Evolutionary conservation across 1,284 basidiomycete genomes (phyloP), one percentile per base, ranked within the genome.

Genomic region (Sporisorium scitamineum): DNA sequence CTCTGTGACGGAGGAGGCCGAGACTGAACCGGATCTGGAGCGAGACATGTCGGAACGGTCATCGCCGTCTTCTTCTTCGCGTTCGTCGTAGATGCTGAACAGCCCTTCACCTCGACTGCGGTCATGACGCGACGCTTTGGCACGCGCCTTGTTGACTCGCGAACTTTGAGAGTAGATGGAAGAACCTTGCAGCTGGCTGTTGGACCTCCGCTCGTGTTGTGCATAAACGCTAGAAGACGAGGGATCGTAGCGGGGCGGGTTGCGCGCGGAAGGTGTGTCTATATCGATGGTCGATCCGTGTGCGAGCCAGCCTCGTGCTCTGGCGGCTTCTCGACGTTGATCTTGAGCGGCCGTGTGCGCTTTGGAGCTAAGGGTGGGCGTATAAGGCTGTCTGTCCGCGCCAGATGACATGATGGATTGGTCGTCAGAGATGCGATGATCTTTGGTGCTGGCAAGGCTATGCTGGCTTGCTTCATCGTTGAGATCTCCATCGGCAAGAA

Each of bases 401-500:
- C 45, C 41, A 5, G 68, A 57, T 8, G 57, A 42, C 18, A 18
- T 7, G 18, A 63, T 27, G 29, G 67, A 69, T 20, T 41, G 67
- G 16, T 69, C 61, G 26, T 63, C 56, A 0, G 67, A 63, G 34
- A 13, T 47, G 29, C 54, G 58, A n/a, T 37, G 53, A 0, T 66
- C 69, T 56, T 56, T 71, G 26, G 44, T 62, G 56, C 69, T 71
- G 47, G 63, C 63, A 37, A 62, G 55, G 48, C 69, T 71, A 37
- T 71, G 60, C 41, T 71, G 69, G 44, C 63, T 65, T 2, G 67
- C 61, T 16, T 45, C 72, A 26, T 67, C 61, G 27, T 78, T 69
- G 39, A 75, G 67, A 24, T 78, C 76, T 20, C 70, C 76, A 42
- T 78, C 76, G 32, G 76, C 76, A 5, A 78, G 65, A 47, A 78